Percentiles rank a stretch among this genome's conserved stretches.
Conservation (phyloP, 106 monocot genomes). For the Phalaenopsis equestris region DNA sequence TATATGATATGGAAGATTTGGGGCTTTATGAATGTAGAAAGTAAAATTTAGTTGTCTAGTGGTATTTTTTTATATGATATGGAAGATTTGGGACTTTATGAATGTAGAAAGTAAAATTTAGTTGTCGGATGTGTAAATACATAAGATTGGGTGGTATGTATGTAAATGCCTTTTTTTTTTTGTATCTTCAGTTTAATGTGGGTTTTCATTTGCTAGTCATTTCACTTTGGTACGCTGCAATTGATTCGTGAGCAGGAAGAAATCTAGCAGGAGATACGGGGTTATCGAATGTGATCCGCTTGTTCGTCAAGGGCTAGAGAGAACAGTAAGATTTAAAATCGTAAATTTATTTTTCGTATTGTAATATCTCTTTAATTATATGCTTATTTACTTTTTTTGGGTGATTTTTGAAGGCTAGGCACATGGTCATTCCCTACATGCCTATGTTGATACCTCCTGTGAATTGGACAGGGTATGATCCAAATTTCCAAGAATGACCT, state of each 20-base stretch:
- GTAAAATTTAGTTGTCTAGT: no score
- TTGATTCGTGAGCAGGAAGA: conserved; percentile 41
- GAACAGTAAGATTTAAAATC: conserved; percentile 55
- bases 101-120: no score
- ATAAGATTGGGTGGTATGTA: no score
- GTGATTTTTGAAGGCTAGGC: conserved; percentile 59
- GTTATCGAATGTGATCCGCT: conserved; percentile 96
- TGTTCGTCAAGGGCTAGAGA: conserved; percentile 83
- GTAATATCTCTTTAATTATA: neutral
- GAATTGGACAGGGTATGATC: conserved; percentile 75
- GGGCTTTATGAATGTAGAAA: no score
- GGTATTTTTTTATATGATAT: no score
- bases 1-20: no score
- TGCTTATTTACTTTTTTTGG: neutral
- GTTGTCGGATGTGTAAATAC: no score
- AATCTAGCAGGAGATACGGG: conserved; percentile 56
- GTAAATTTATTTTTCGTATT: conserved; percentile 2
- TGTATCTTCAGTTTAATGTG: neutral
- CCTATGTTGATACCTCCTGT: conserved; percentile 94
- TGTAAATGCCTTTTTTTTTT: neutral
- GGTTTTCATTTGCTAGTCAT: neutral
- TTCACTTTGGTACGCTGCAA: neutral
- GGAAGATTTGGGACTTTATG: no score
- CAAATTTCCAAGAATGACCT: neutral
- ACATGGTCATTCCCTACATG: conserved; percentile 96